phyloP scores from a whole-genome alignment of 192 early-diverging fungal genomes.

The Coemansia sp. region DNA sequence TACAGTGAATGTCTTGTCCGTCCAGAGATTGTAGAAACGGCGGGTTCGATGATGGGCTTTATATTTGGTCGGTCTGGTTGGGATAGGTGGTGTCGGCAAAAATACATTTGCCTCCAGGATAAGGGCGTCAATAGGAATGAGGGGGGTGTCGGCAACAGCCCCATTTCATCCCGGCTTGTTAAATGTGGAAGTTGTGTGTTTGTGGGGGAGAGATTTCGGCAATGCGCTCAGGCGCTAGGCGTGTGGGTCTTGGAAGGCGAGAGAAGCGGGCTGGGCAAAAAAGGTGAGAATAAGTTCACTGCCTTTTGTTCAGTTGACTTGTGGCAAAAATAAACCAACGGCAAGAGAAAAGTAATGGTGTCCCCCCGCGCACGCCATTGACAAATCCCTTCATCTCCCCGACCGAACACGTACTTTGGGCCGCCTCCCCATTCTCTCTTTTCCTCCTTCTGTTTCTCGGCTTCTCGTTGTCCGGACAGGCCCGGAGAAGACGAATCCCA shows the following conservation, averaged over 20 bases:
- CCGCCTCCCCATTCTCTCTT: no score
- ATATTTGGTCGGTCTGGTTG: background rate
- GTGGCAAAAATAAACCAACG: background rate
- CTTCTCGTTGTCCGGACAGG: background rate
- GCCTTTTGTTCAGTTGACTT: conserved; percentile 4
- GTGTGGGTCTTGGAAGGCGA: background rate
- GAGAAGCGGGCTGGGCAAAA: background rate
- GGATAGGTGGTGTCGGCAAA: background rate
- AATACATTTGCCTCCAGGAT: background rate
- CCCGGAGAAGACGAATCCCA: background rate
- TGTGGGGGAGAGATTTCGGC: background rate
- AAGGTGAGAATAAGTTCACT: background rate
- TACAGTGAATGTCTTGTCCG: background rate
- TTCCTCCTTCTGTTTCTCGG: background rate
- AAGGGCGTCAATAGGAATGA: background rate
- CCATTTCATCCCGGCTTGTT: background rate
- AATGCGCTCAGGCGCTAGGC: background rate
- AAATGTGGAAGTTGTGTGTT: background rate
- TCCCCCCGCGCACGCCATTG: background rate
- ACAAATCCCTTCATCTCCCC: conserved; percentile 5
- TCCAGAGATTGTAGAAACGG: background rate
- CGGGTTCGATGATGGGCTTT: background rate
- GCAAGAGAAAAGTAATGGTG: conserved; percentile 1
- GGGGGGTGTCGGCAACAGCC: conserved; percentile 5
- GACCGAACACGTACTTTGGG: background rate